These are phyloP conservation scores for Phycomyces nitens DNA, from an alignment of 192 early-diverging fungal genomes.

Conservation along the genomic window DNA sequence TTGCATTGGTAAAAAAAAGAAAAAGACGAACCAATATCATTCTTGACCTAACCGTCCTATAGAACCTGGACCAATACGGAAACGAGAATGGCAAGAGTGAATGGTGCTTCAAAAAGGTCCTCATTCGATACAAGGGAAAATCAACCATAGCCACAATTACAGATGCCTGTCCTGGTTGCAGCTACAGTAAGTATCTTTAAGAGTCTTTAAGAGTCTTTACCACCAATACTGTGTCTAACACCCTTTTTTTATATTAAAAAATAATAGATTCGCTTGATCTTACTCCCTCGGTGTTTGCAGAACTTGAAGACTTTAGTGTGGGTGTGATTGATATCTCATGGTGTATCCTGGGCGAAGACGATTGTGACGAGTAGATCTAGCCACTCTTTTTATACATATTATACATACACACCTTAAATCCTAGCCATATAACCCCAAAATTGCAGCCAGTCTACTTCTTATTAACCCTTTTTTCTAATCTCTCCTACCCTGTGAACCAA, in stretches of 20 bases:
- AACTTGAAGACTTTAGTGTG: conserved; percentile 27
- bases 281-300: conserved; percentile 36
- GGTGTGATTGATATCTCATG: conserved; percentile 42
- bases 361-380: not conserved
- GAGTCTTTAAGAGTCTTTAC: too few relatives aligned
- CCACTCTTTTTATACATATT: not conserved
- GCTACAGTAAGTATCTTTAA: conserved; percentile 26
- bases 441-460: too few relatives aligned
- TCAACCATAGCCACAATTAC: conserved; percentile 36
- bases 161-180: conserved; percentile 46
- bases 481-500: too few relatives aligned
- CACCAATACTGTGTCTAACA: too few relatives aligned
- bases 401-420: too few relatives aligned
- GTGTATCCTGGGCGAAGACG: conserved; percentile 4
- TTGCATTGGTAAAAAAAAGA: conserved; percentile 34
- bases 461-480: too few relatives aligned
- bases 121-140: conserved; percentile 32
- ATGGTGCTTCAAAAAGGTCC: conserved; percentile 34
- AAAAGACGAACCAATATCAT: conserved; percentile 18
- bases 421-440: too few relatives aligned
- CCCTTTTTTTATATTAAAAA: conserved; percentile 28
- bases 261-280: conserved; percentile 34
- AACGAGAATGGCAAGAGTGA: conserved; percentile 27
- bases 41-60: not conserved
- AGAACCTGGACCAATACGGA: conserved; percentile 32